phyloP scores from a whole-genome alignment of 2,329 filamentous ascomycete species.

The Rugonectria rugulosa region DNA sequence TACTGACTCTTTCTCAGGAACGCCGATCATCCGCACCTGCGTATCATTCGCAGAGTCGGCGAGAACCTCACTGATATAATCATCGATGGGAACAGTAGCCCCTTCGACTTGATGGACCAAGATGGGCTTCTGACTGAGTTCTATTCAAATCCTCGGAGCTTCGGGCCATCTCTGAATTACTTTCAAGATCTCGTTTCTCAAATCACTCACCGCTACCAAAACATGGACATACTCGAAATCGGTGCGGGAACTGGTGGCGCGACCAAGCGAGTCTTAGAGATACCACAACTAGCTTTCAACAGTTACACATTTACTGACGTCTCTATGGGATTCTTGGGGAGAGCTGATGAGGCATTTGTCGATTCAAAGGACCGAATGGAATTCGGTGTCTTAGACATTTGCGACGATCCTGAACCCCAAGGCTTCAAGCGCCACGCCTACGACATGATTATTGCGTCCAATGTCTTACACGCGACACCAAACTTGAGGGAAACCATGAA shows the following conservation, averaged over 20 bases:
- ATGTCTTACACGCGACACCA: slow-evolving; percentile 41
- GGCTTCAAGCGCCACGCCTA: slow-evolving; percentile 27
- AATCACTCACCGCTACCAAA: neutral
- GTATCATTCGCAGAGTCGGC: no score
- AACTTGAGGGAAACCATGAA: slow-evolving; percentile 33
- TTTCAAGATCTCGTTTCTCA: no score
- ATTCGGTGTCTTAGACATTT: slow-evolving; percentile 39
- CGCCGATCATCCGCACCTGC: no score
- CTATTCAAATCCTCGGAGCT: no score
- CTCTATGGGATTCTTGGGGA: slow-evolving; percentile 44
- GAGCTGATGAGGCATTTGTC: slow-evolving; percentile 26
- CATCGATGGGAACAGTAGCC: no score
- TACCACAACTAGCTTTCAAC: slow-evolving; percentile 24
- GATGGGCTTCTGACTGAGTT: no score
- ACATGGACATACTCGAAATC: neutral
- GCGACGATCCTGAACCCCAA: slow-evolving; percentile 11
- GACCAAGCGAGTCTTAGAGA: neutral
- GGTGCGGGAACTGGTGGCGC: neutral
- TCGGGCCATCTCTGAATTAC: no score
- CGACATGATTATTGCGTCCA: slow-evolving; percentile 39
- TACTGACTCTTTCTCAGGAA: no score
- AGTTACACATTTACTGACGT: slow-evolving; percentile 52
- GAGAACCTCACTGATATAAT: no score
- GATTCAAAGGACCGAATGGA: slow-evolving; percentile 15
- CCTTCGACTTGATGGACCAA: no score